A percentile compares a stretch with the other conserved stretches of the same genome.
phyloP scores from a whole-genome alignment of 2,329 filamentous ascomycete species.

The Hypoxylon sp. region DNA sequence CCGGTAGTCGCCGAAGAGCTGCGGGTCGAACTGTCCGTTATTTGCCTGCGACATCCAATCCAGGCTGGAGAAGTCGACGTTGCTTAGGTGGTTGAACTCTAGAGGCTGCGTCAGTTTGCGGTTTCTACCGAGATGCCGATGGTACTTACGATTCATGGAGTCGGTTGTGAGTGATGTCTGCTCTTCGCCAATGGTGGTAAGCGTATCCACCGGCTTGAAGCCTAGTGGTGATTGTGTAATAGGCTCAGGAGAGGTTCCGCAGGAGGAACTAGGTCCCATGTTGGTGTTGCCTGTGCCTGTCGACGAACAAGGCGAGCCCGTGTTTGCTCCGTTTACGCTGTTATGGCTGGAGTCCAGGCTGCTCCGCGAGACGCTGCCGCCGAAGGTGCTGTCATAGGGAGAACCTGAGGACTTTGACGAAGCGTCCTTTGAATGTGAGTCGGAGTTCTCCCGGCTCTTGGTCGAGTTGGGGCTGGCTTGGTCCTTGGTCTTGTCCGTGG shows the following conservation, averaged over 20 bases:
- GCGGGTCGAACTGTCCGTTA: conserved; percentile 87
- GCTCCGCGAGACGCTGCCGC: conserved; percentile 60
- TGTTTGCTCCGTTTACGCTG: conserved; percentile 64
- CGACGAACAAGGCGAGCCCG: conserved; percentile 74
- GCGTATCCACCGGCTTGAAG: conserved; percentile 72
- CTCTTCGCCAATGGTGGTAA: conserved; percentile 76
- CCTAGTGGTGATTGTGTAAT: conserved; percentile 76
- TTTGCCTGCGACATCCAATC: conserved; percentile 86
- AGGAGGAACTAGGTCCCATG: conserved; percentile 72
- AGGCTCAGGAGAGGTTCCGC: conserved; percentile 83
- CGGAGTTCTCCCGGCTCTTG: conserved; percentile 54
- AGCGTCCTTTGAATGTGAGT: conserved; percentile 60
- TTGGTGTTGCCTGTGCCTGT: conserved; percentile 67
- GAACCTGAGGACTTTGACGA: conserved; percentile 65
- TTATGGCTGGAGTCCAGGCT: conserved; percentile 65
- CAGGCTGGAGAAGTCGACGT: conserved; percentile 68
- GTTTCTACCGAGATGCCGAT: background rate
- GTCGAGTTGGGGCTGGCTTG: conserved; percentile 51
- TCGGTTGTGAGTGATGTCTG: conserved; percentile 59
- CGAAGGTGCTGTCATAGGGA: conserved; percentile 59
- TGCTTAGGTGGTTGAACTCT: conserved; percentile 56
- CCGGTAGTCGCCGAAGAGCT: conserved; percentile 91
- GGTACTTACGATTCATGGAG: conserved; percentile 61
- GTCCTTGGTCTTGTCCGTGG: conserved; percentile 51
- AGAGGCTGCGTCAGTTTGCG: conserved; percentile 24